These are phyloP conservation scores for Anisodus acutangulus DNA, from an alignment of 257 asterid species.

Conservation along the genomic window DNA sequence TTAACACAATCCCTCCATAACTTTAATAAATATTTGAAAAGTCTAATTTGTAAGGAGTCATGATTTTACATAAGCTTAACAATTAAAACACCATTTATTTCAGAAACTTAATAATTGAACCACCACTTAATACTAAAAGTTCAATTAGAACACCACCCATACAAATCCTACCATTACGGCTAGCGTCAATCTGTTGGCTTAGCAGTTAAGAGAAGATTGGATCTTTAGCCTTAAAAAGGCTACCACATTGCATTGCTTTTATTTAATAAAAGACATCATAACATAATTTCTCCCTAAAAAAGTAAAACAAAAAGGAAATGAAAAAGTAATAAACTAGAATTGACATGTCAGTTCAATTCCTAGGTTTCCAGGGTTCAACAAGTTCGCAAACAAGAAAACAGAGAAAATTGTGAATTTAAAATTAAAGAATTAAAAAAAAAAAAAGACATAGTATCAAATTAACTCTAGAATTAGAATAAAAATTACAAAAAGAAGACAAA, in stretches of 20 bases:
- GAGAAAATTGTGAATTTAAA: background rate
- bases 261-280: background rate
- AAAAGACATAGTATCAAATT: background rate
- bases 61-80: background rate
- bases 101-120: background rate
- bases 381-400: background rate
- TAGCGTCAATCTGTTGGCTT: background rate
- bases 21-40: background rate
- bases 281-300: background rate
- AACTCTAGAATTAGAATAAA: conserved; percentile 15
- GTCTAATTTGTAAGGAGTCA: background rate
- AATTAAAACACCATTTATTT: background rate
- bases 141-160: background rate
- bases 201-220: background rate
- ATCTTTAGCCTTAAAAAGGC: background rate
- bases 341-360: conserved; percentile 18
- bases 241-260: background rate
- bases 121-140: background rate
- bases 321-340: background rate
- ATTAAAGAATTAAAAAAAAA: background rate
- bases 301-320: background rate
- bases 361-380: background rate
- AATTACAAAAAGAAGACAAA: background rate
- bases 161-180: background rate
- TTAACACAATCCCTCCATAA: background rate